Base-by-base conservation (phyloP, 345 rosid genomes). In the Stellera chamaejasme region DNA sequence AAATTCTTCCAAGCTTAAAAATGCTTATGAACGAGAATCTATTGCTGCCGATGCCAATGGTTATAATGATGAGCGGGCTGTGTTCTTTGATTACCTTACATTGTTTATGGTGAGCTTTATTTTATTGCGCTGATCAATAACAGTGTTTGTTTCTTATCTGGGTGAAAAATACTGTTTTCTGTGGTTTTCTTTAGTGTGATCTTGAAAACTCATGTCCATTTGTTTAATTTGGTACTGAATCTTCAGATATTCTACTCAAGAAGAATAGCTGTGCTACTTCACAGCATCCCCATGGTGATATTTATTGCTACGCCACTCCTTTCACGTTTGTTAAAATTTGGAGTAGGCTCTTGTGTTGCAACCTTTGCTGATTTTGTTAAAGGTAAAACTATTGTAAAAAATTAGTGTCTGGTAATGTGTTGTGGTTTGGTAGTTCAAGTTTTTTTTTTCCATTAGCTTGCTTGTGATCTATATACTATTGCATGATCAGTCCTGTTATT, bases 31-130 rank as follows among this genome's bases (percentile, higher is more conserved):
- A 62, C 80, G 88, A 72, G 73, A 66, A 64, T 64, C 68, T 52
- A 64, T 73, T 64, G 65, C 55, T 57, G 68, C 74, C 59, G 66
- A 58, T 71, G 53, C 68, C 54, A 50, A 66, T 36, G 69, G 50
- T 19, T 68, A 73, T 51, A 62, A 28, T 62, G 80, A 80, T 72
- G 97, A 82, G 67, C 72, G 79, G 55, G 88, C 94, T 63, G 75
- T 93, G 68, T 93, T 81, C 96, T 93, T 93, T 77, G 99, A 93
- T 74, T 93, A 84, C 78, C 77, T 93, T 50, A 77, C 90, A 44
- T 61, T 71, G 77, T 71, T 89, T 80, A 72, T 84, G 82, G 99
- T 93, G 67, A 19, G 79, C 51, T 43, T 15, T 50, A 8, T 52
- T 19, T 41, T 10, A 27, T 13, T 42, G 19, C 45, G 3, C 39